phyloP scores from a whole-genome alignment of 2,329 filamentous ascomycete genomes.

The Aspergillus sojae region DNA sequence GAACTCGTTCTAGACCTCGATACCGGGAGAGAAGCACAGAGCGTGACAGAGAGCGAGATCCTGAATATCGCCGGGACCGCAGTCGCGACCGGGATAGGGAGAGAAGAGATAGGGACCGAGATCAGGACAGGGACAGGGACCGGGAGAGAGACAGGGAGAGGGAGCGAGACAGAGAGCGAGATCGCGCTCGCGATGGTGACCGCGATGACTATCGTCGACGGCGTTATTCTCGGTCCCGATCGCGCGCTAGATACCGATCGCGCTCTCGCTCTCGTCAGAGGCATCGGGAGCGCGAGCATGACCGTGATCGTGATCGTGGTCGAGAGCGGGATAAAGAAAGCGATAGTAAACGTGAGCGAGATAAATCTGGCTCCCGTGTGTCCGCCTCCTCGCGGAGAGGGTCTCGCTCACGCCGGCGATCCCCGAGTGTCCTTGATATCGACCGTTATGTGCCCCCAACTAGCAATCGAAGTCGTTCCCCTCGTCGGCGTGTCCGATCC shows the following conservation, averaged over 20 bases:
- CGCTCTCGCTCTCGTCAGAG: slow-evolving; percentile 22
- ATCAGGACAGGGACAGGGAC: slow-evolving; percentile 9
- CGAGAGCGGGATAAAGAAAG: slow-evolving; percentile 19
- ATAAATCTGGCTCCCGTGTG: slow-evolving; percentile 24
- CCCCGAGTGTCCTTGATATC: slow-evolving; percentile 41
- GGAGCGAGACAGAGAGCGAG: slow-evolving; percentile 16
- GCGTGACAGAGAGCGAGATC: slow-evolving; percentile 18
- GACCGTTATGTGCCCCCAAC: slow-evolving; percentile 48
- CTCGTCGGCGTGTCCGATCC: slow-evolving; percentile 41
- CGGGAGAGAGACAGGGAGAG: slow-evolving; percentile 10
- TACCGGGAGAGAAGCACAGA: slow-evolving; percentile 12
- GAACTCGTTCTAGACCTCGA: slow-evolving; percentile 14
- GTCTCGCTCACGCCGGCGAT: slow-evolving; percentile 37
- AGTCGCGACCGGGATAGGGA: slow-evolving; percentile 14
- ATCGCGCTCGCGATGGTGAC: slow-evolving; percentile 17
- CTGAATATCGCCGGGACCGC: slow-evolving; percentile 9
- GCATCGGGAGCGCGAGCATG: slow-evolving; percentile 10
- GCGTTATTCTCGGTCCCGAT: slow-evolving; percentile 19
- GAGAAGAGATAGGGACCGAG: slow-evolving; percentile 16
- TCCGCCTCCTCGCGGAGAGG: slow-evolving; percentile 26
- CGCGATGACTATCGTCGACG: slow-evolving; percentile 24
- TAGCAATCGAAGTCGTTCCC: slow-evolving; percentile 44
- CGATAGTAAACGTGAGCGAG: slow-evolving; percentile 18
- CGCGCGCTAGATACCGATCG: slow-evolving; percentile 21
- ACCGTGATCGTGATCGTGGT: slow-evolving; percentile 9